Evolutionary conservation across 176 grass and related monocot species (phyloP), one percentile per base, ranked within the genome.

Genomic region (Bromus sterilis): DNA sequence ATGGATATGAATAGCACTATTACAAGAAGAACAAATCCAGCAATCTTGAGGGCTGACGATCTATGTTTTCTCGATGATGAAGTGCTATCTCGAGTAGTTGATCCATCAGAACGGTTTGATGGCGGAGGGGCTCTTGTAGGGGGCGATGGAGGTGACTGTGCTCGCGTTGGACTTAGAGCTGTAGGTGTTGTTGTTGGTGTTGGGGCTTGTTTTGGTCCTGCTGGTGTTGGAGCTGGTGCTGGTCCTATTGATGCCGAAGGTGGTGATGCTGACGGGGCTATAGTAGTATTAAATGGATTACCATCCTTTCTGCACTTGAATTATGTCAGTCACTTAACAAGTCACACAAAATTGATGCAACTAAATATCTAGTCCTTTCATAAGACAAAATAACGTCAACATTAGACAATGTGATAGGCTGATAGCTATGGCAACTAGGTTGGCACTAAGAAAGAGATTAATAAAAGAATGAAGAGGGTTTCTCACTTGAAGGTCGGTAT

Each of bases 401-500:
- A 12, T 63, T 74, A 80, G 58, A 75, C 14, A 79, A 56, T n/a
- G 46, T 37, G 33, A 63, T 71, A 68, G 13, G 23, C 20, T 37
- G 26, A 63, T 71, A 68, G 18, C 36, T 25, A 41, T 49, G 30
- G 55, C 16, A 77, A 82, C 48, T 20, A 79, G 14, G 21, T 28
- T 56, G 23, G 2, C 42, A 66, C 71, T 16, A 78, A 66, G 28
- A 78, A 21, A 60, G 39, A 80, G 48, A 40, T 78, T 74, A 89
- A 78, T 67, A 67, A 53, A 42, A 69, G 56, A 63, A 74, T 66
- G 33, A 81, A 87, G 80, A 71, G 37, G 74, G 49, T 51, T 77
- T 76, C 93, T 93, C 82, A 99, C 97, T 92, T 99, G 83, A 99
- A 96, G 39, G 66, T 96, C 8, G 87, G 85, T 88, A 99, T 94